These are phyloP conservation scores for Trypanosoma platydactyli DNA, from an alignment of 208 protist genomes.

Conservation along the genomic window DNA sequence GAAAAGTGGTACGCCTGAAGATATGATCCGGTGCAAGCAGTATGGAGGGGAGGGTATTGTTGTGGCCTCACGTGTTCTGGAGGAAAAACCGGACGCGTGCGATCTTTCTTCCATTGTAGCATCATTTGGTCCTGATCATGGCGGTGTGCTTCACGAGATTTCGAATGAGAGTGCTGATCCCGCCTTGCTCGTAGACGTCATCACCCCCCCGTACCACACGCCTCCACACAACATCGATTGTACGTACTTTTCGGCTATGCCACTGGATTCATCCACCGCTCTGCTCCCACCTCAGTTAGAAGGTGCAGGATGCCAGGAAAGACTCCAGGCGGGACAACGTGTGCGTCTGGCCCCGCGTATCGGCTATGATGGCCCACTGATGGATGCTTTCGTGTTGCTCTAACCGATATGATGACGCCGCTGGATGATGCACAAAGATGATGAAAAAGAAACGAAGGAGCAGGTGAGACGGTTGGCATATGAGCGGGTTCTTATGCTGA, in stretches of 20 bases:
- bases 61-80: constrained; percentile 19
- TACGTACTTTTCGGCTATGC: constrained; percentile 47
- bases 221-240: constrained; percentile 45
- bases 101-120: constrained; percentile 10
- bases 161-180: constrained; percentile 46
- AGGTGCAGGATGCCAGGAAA: background rate
- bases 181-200: constrained; percentile 72
- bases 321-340: constrained; percentile 9
- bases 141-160: constrained; percentile 69
- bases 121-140: constrained; percentile 30
- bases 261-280: background rate
- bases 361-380: constrained; percentile 33
- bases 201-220: constrained; percentile 62
- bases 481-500: background rate
- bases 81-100: constrained; percentile 3
- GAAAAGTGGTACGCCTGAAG: background rate
- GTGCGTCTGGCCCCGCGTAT: constrained; percentile 35
- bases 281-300: background rate
- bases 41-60: constrained; percentile 24
- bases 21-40: background rate
- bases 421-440: background rate
- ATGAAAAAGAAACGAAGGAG: constrained; percentile 1
- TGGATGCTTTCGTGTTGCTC: constrained; percentile 46
- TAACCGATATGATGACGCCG: constrained; percentile 1
- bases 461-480: background rate